phyloP scores from a whole-genome alignment of 108 stramenopile genomes.

The Cyclotella distinguenda region DNA sequence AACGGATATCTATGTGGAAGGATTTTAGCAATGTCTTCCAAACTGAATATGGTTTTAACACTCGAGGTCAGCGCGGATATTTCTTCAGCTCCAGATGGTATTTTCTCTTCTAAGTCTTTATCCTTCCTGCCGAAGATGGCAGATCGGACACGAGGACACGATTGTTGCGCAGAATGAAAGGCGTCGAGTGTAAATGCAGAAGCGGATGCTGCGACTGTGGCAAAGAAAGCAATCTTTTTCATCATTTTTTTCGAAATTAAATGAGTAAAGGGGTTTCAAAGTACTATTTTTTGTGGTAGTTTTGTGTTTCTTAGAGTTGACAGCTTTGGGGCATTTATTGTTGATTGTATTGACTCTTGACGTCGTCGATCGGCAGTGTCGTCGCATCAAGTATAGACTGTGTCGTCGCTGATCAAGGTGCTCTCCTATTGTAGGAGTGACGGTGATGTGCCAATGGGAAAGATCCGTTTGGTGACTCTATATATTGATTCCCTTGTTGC shows the following conservation, averaged over 20 bases:
- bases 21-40: slow-evolving; percentile 89
- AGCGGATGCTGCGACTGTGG: slow-evolving; percentile 34
- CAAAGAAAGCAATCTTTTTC: slow-evolving; percentile 64
- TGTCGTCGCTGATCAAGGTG: too few species aligned
- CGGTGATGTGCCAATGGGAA: background rate
- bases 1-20: slow-evolving; percentile 95
- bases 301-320: too few species aligned
- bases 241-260: background rate
- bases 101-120: slow-evolving; percentile 17
- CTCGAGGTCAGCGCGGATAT: slow-evolving; percentile 71
- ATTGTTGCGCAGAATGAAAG: slow-evolving; percentile 28
- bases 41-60: slow-evolving; percentile 74
- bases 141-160: background rate
- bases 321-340: too few species aligned
- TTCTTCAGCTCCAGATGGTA: slow-evolving; percentile 45
- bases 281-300: too few species aligned
- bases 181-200: slow-evolving; percentile 45
- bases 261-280: background rate
- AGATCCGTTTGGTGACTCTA: background rate
- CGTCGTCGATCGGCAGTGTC: slow-evolving; percentile 1
- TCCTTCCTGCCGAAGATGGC: slow-evolving; percentile 25
- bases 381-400: too few species aligned
- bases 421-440: too few species aligned
- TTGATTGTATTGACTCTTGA: background rate
- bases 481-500: background rate